phyloP scores from a whole-genome alignment of 345 rosid genomes.

The Populus pruinosa region DNA sequence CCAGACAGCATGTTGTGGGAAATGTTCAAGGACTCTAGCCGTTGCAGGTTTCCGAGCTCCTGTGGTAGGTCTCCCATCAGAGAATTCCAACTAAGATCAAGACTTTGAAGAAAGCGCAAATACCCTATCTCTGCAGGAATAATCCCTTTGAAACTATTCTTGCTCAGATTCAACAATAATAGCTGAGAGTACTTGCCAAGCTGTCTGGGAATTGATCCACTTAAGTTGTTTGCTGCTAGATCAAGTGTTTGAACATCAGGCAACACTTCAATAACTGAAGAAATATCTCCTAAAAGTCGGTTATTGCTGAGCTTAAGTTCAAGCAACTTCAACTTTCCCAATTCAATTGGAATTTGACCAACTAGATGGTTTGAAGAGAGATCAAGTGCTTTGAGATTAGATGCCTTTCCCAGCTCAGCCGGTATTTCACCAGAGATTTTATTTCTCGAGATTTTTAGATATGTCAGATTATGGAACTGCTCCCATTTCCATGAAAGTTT shows the following conservation, averaged over 20 bases:
- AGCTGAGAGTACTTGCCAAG: neutral
- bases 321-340: neutral
- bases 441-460: neutral
- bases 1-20: slow-evolving; percentile 12
- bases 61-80: slow-evolving; percentile 3
- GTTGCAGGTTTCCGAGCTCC: neutral
- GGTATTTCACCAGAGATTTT: slow-evolving; percentile 4
- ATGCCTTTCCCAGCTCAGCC: neutral
- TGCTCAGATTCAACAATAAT: neutral
- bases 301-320: neutral
- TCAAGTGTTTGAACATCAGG: neutral
- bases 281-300: neutral
- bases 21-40: neutral
- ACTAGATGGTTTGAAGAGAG: neutral
- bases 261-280: neutral
- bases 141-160: neutral
- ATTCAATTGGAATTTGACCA: neutral
- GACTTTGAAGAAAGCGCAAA: neutral
- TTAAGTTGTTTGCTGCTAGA: neutral
- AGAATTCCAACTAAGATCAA: slow-evolving; percentile 21
- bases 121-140: neutral
- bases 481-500: slow-evolving; percentile 4
- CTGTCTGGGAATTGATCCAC: neutral
- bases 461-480: neutral
- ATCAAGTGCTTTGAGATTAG: neutral